A percentile compares a stretch with the other conserved stretches of the same genome.
These are phyloP conservation scores for Nicotiana tabacum DNA, from an alignment of 257 asterid genomes.

Conservation along the genomic window DNA sequence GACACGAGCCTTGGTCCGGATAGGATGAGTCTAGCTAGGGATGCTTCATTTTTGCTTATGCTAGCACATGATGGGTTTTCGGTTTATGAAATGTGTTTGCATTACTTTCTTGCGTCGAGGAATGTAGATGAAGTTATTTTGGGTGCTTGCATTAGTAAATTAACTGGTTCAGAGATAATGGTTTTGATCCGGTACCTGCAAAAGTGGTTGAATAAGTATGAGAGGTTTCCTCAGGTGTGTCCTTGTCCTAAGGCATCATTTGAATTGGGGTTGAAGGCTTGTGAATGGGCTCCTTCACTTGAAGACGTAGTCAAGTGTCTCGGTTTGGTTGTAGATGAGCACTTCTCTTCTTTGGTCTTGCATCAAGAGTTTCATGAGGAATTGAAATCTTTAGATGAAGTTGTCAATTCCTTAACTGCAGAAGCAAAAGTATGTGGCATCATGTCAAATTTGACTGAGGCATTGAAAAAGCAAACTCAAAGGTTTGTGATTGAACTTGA, in stretches of 20 bases:
- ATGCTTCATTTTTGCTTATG: slow-evolving; percentile 67
- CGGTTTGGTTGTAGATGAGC: slow-evolving; percentile 78
- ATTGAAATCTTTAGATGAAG: slow-evolving; percentile 50
- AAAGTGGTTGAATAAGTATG: slow-evolving; percentile 82
- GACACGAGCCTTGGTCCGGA: slow-evolving; percentile 30
- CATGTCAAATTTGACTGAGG: slow-evolving; percentile 49
- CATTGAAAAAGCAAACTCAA: slow-evolving; percentile 27
- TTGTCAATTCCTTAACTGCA: slow-evolving; percentile 55
- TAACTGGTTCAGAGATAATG: slow-evolving; percentile 66
- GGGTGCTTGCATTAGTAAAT: slow-evolving; percentile 71
- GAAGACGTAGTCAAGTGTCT: slow-evolving; percentile 53
- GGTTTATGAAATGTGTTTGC: slow-evolving; percentile 70
- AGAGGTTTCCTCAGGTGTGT: slow-evolving; percentile 68
- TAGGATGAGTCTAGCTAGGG: slow-evolving; percentile 40
- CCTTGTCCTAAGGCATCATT: slow-evolving; percentile 66
- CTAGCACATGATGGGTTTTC: slow-evolving; percentile 75
- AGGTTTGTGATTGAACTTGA: slow-evolving; percentile 32
- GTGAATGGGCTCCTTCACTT: slow-evolving; percentile 78
- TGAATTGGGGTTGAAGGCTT: slow-evolving; percentile 55
- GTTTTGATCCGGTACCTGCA: slow-evolving; percentile 58
- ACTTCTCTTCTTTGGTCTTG: slow-evolving; percentile 75
- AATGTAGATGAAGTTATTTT: slow-evolving; percentile 74
- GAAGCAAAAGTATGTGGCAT: slow-evolving; percentile 68
- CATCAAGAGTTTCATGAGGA: slow-evolving; percentile 56
- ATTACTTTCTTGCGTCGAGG: slow-evolving; percentile 55